Evolutionary conservation across 75 land plant species (phyloP).

Genomic region (Chamaecyparis obtusa): DNA sequence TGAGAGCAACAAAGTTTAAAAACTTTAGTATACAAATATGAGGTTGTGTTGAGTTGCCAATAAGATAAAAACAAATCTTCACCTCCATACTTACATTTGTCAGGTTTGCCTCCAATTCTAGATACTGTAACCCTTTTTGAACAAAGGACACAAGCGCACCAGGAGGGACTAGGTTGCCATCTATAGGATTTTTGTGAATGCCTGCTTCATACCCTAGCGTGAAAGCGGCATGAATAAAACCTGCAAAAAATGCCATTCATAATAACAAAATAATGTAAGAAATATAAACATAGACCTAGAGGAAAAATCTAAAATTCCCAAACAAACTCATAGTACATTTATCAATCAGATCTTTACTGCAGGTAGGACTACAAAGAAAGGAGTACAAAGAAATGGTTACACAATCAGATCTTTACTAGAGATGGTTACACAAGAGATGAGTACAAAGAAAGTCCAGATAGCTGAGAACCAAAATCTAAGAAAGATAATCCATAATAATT

Average conservation of each 20-base stretch:
- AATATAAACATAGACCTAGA: not conserved
- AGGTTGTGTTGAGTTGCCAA: not conserved
- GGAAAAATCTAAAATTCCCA: not conserved
- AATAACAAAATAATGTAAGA: slow-evolving; percentile 2
- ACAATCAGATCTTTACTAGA: not conserved
- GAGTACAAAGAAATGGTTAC: not conserved
- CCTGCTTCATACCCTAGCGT: slow-evolving; percentile 96
- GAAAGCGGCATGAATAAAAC: slow-evolving; percentile 92
- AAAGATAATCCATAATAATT: not conserved
- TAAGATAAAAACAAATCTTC: slow-evolving; percentile 12
- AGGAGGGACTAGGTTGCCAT: slow-evolving; percentile 89
- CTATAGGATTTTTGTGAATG: slow-evolving; percentile 70
- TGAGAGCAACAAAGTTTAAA: slow-evolving; percentile 26
- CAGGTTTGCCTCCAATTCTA: slow-evolving; percentile 93
- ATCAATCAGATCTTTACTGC: not conserved
- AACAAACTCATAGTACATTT: not conserved
- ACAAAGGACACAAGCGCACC: slow-evolving; percentile 92
- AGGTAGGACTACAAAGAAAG: not conserved
- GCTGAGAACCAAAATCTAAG: not conserved
- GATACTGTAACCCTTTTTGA: slow-evolving; percentile 84
- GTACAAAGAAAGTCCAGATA: not conserved
- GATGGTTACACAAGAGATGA: too few relatives aligned
- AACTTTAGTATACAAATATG: not conserved
- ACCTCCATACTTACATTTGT: slow-evolving; percentile 44
- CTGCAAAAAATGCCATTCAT: slow-evolving; percentile 35